Base-by-base conservation (phyloP, 495 filamentous ascomycete genomes). In the Evernia prunastri region DNA sequence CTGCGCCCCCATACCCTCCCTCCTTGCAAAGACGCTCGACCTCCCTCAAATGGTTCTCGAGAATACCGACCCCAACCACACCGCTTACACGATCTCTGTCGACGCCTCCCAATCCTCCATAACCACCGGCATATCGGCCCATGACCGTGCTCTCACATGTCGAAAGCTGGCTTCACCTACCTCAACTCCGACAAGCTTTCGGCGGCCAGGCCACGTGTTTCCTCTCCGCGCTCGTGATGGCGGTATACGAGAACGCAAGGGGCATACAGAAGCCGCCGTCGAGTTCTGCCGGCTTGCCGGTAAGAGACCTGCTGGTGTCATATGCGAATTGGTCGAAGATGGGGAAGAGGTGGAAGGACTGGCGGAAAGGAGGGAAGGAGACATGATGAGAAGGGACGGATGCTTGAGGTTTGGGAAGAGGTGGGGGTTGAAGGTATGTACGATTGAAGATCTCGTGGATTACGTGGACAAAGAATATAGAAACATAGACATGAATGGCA, bases 351-450 rank as follows among this genome's bases (percentile, higher is more conserved):
- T 89, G 9, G 84, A 83, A 15, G 83, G 81, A 25, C 80, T 83
- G 42, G 67, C 87, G 29, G 82, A 84, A 72, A 74, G 79, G 62
- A 80, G 80, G 23, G 84, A 84, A 45, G 85, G 87, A 25, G 90
- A 86, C 3, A 98, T 97, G 94, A 89, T 97, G 90, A 77, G 92
- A 68, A 83, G 91, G 64, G 92, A 97, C 81, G 88, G 82, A 6
- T 97, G 94, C 73, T 79, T 98, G 72, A 81, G 76, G 39, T 98
- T 98, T 82, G 95, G 91, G 17, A 83, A 84, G 75, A 85, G 81
- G 73, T 97, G 90, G 87, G 92, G 91, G 13, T 76, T 97, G 66
- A 92, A 87, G 77, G 91, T 96, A 47, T 96, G 92, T 74, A 97
- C 94, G 11, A 97, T 98, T 76, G 92, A 92, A 72, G 91, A 90